Conservation (phyloP, 768 basidiomycete genomes). For the Russula emetica region DNA sequence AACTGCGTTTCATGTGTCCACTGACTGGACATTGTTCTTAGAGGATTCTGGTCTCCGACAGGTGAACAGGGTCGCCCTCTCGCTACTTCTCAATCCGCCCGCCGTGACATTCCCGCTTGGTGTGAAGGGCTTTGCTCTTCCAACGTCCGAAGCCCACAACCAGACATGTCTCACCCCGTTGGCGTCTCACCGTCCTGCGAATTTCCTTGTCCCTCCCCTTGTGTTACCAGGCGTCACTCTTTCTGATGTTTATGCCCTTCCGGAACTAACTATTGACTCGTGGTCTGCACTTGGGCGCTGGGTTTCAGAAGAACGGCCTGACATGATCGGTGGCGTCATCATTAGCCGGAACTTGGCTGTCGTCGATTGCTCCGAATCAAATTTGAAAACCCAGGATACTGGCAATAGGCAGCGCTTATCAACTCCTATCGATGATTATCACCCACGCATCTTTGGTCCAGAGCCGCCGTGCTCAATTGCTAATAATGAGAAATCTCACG, state of each 20-base stretch:
- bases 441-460: constrained; percentile 3
- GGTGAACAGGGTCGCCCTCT: background rate
- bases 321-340: constrained; percentile 41
- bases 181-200: constrained; percentile 38
- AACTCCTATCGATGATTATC: constrained; percentile 3
- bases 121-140: constrained; percentile 15
- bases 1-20: constrained; percentile 6
- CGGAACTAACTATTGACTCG: constrained; percentile 21
- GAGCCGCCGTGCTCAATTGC: background rate
- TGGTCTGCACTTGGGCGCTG: constrained; percentile 34
- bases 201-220: constrained; percentile 60
- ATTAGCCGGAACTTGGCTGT: constrained; percentile 24
- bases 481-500: background rate
- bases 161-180: constrained; percentile 32
- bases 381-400: constrained; percentile 11
- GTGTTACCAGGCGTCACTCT: constrained; percentile 39
- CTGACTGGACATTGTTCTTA: constrained; percentile 23
- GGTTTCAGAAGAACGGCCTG: constrained; percentile 31
- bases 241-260: constrained; percentile 31
- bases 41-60: constrained; percentile 18
- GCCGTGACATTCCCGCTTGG: constrained; percentile 26
- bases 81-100: constrained; percentile 21
- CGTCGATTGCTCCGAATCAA: constrained; percentile 19
- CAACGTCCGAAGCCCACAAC: background rate
- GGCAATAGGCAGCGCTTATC: constrained; percentile 8